phyloP scores from a whole-genome alignment of 148 eudicot genomes.

The Rhododendron kiyosumense region DNA sequence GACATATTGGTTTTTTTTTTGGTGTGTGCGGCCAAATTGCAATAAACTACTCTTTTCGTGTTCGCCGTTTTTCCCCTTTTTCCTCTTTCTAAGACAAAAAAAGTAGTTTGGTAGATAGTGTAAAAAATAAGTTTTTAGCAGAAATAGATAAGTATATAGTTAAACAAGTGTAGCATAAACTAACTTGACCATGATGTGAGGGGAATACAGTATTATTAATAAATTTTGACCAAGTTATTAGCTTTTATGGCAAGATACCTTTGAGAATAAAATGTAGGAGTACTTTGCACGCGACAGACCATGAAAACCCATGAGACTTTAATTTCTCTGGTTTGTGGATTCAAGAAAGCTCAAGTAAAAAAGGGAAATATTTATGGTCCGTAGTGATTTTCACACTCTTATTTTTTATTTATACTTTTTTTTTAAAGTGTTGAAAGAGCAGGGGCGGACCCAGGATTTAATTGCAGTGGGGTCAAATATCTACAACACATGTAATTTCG shows the following conservation, averaged over 20 bases:
- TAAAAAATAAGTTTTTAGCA: neutral
- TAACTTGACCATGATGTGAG: neutral
- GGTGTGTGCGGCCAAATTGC: too few species aligned
- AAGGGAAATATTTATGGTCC: neutral
- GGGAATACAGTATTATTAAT: neutral
- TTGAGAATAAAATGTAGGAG: neutral
- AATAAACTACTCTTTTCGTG: too few species aligned
- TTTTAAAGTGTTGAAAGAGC: too few species aligned
- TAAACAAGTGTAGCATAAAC: neutral
- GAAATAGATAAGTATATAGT: neutral
- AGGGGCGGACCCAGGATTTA: too few species aligned
- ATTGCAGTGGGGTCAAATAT: too few species aligned
- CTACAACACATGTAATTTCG: too few species aligned
- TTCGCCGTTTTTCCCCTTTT: too few species aligned
- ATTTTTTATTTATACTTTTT: too few species aligned
- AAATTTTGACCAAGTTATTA: neutral
- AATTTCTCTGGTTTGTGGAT: neutral
- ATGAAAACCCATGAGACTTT: neutral
- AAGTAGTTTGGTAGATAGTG: too few species aligned
- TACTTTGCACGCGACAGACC: neutral
- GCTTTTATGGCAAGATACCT: neutral
- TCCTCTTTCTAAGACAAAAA: too few species aligned
- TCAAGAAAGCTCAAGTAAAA: neutral
- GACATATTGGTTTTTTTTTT: too few species aligned
- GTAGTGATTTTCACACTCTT: neutral